Base-by-base conservation (phyloP, 805 yeast genomes). In the Schwanniomyces yamadae region DNA sequence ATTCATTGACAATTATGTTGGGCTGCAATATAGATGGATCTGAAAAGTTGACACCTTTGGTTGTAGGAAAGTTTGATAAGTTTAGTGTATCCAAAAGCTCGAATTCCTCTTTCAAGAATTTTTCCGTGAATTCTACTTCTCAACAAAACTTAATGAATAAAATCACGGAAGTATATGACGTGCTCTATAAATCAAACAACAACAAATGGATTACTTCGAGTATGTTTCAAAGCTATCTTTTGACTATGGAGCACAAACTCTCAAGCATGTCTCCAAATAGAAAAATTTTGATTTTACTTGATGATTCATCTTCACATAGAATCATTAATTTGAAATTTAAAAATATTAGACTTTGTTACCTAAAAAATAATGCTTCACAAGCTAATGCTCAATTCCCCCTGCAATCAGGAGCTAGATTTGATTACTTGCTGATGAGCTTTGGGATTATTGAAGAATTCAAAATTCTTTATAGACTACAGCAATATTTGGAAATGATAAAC, bases 161-260 rank as follows among this genome's bases (percentile, higher is more conserved):
- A 45, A 59, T 78, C 34, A 69, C 79, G 0, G 71, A 69, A 24
- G 69, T 64, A 25, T 76, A 76, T 49, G 73, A 73, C 9, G 62
- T 80, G 6, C 63, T 71, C 9, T 80, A 78, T 54, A 79, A 77
- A 42, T 75, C 80, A 34, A 80, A 80, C 44, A 67, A 72, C 30
- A 77, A 75, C 55, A 75, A 78, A 38, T 78, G 84, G 82, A 59
- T 80, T 22, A 80, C 85, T 2, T 72, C 82, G 5, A 73, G 77
- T 13, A 57, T 78, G 49, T 80, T 80, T 45, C 81, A 79, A 44
- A 78, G 79, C 45, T 80, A 83, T 73, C 50, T 80, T 20, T 65
- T 76, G 0, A 66, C 79, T 9, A 59, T 80, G 54, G 85, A 80
- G 40, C 82, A 80, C 48, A 69, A 81, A 42, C 50, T 80, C 16